Evolutionary conservation across 1,284 basidiomycete genomes (phyloP), one percentile per base, ranked within the genome.

Genomic region (Ceraceosorus guamensis): DNA sequence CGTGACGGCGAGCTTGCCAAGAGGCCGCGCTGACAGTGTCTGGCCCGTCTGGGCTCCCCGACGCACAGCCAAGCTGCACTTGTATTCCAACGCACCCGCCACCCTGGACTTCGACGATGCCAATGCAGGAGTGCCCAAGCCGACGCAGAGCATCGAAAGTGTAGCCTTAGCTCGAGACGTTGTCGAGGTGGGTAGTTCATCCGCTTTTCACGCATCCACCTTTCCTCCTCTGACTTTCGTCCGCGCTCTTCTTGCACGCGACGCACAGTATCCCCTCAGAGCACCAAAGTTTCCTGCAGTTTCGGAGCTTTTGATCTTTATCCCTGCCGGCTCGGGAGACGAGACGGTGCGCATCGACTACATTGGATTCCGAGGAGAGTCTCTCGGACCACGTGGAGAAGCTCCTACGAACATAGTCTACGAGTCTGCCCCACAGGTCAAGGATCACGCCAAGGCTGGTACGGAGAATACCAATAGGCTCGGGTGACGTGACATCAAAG

Each of bases 281-380:
- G 64, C 60, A 1, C 67, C 73, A 48, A 70, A 71, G 37, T 73
- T 73, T 58, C 45, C 65, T 31, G 66, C 67, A 46, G 73, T 73
- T 7, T 62, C 66, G 39, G 30, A 39, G 30, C 30, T 75, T 46
- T 69, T 68, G 14, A 48, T 75, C 46, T 75, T 73, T 46, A 48
- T 75, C 39, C 65, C 67, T 8, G 41, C 54, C 8, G 51, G 52
- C 35, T 33, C 62, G 11, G 70, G 67, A 39, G 59, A 45, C 5
- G 57, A 67, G 8, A 56, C 48, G 43, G 63, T 56, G 16, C 45
- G 59, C 39, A 60, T 75, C 48, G 67, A 66, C 30, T 75, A 67
- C 55, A 24, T 71, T 3, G 73, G 71, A 10, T 71, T 75, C 61
- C 66, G 68, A 14, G 73, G 73, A 24, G 68, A 71, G 46, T 48